phyloP scores from a whole-genome alignment of 345 rosid genomes.

The Alliaria petiolata region DNA sequence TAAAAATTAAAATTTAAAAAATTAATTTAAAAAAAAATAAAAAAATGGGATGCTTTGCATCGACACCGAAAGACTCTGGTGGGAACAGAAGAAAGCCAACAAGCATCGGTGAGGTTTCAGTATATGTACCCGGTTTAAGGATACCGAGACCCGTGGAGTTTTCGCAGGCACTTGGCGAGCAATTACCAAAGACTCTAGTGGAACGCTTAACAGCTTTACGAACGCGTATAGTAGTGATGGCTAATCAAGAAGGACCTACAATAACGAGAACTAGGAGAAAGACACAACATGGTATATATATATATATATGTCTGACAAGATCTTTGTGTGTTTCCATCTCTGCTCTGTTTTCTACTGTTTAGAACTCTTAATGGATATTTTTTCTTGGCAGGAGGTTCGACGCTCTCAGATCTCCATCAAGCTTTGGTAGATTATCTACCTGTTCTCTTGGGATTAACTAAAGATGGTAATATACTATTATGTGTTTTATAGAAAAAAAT shows the following conservation, averaged over 20 bases:
- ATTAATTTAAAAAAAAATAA: no score
- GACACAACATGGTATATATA: conserved; percentile 86
- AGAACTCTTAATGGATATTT: conserved; percentile 18
- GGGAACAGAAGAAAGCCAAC: conserved; percentile 83
- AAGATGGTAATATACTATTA: conserved; percentile 57
- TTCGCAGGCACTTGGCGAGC: conserved; percentile 62
- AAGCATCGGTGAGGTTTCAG: conserved; percentile 84
- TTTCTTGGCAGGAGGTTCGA: conserved; percentile 72
- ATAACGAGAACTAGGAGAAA: conserved; percentile 87
- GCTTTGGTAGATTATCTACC: conserved; percentile 98
- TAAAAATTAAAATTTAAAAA: no score
- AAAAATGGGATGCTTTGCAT: conserved; percentile 92
- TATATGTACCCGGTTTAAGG: conserved; percentile 92
- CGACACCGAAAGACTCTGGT: conserved; percentile 73
- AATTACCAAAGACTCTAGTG: conserved; percentile 62
- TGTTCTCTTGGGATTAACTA: conserved; percentile 79
- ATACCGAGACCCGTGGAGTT: conserved; percentile 88
- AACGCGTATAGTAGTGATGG: conserved; percentile 97
- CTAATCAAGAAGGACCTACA: conserved; percentile 95
- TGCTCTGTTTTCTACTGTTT: not conserved
- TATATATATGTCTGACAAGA: conserved; percentile 25
- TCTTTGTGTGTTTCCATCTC: not conserved
- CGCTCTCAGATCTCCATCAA: conserved; percentile 90
- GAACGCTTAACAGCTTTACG: conserved; percentile 84
- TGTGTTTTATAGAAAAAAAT: not conserved